Evolutionary conservation across 1,284 basidiomycete species (phyloP), one percentile per base, ranked within the genome.

Genomic region (Ustilago lituana): DNA sequence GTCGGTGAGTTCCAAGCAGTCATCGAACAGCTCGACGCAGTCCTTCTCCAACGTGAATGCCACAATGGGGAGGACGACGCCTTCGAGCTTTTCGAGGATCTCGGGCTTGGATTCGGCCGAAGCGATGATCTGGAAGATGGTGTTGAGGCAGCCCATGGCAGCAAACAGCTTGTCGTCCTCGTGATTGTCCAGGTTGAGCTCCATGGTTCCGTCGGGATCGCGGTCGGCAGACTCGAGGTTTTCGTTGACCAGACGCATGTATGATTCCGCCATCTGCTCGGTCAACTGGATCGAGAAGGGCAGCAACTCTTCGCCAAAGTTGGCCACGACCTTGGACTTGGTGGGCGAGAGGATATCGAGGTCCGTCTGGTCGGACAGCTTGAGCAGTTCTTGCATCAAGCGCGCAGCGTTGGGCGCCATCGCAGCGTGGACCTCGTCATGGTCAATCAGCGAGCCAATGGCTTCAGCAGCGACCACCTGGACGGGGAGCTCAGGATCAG

Each of bases 321-420:
- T 87, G 73, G 92, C 89, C 8, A 95, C 93, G 86, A 95, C 89
- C 27, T 88, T 87, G 76, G 91, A 90, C 92, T 93, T 77, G 88
- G 88, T 75, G 84, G 77, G 85, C 74, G 91, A 93, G 46, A 95
- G 85, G 40, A 92, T 87, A 81, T 95, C 93, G 31, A 95, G 84
- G 79, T 95, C 93, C 31, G 91, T 92, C 83, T 94, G 91, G 79
- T 94, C 91, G 7, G 90, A 89, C 33, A 95, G 85, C 82, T 92
- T 92, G 68, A 94, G 86, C 22, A 94, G 85, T 79, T 92, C 92
- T 90, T 93, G 91, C 73, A 95, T 89, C 73, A 95, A 89, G 78
- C 92, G 90, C 37, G 89, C 91, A 32, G 94, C 90, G 77, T 90
- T 89, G 15, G 91, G 89, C 7, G 89, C 87, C 57, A 94, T 88